Evolutionary conservation across 202 grass and related monocot genomes (phyloP).

Genomic region (Eragrostis tef): DNA sequence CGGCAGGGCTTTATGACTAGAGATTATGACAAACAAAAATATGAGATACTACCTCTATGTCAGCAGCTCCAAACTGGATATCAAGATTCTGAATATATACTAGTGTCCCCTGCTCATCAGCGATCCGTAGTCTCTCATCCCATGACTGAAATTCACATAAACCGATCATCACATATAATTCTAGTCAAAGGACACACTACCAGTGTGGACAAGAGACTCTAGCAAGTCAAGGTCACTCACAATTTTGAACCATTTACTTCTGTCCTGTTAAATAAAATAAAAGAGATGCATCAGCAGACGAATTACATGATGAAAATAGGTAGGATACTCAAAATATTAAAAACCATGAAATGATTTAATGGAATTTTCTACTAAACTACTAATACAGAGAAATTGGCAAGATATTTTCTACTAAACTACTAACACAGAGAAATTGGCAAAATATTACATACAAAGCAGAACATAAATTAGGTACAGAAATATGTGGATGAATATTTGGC

Average conservation of each 20-base stretch:
- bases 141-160: conserved; percentile 62
- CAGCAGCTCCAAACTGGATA: conserved; percentile 65
- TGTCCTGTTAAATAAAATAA: conserved; percentile 62
- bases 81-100: conserved; percentile 92
- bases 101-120: conserved; percentile 63
- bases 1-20: background rate
- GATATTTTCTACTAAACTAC: conserved; percentile 16
- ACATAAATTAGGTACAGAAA: conserved; percentile 19
- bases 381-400: conserved; percentile 27
- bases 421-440: conserved; percentile 26
- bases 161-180: conserved; percentile 28
- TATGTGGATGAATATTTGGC: conserved; percentile 16
- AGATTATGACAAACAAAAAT: conserved; percentile 26
- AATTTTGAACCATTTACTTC: conserved; percentile 72
- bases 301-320: conserved; percentile 39
- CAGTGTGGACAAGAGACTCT: conserved; percentile 26
- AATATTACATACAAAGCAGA: conserved; percentile 11
- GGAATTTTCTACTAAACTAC: background rate
- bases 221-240: conserved; percentile 59
- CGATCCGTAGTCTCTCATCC: conserved; percentile 51
- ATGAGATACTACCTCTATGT: conserved; percentile 68
- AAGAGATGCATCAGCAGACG: conserved; percentile 34
- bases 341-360: conserved; percentile 13
- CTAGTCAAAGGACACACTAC: background rate
- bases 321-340: conserved; percentile 28